Evolutionary conservation across 108 stramenopile genomes (phyloP).

Genomic region (Chaetoceros tenuissimus): DNA sequence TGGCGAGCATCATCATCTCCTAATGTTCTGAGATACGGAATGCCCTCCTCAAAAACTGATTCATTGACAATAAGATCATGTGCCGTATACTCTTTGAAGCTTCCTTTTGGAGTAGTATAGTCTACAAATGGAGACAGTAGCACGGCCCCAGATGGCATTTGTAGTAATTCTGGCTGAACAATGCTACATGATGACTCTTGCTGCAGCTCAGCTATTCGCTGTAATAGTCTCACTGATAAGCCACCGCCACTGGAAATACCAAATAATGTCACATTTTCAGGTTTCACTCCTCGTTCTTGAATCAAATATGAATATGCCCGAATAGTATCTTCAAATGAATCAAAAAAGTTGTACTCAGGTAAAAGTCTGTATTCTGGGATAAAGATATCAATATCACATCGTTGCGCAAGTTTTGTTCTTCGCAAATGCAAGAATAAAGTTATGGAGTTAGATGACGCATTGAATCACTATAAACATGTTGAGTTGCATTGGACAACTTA

Average conservation of each 20-base stretch:
- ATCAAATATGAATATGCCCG: constrained; percentile 46
- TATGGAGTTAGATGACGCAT: too few species aligned
- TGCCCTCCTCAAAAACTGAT: constrained; percentile 34
- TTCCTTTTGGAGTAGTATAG: constrained; percentile 51
- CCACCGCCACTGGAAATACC: constrained; percentile 69
- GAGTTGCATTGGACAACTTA: too few species aligned
- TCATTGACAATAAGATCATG: constrained; percentile 77
- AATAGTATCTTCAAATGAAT: constrained; percentile 57
- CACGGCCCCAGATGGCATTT: constrained; percentile 47
- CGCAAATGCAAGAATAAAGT: too few species aligned
- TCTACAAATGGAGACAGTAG: constrained; percentile 74
- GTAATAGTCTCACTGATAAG: constrained; percentile 48
- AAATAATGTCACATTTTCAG: constrained; percentile 45
- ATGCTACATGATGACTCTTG: not conserved
- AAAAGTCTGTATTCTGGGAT: constrained; percentile 50
- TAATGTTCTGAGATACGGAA: constrained; percentile 26
- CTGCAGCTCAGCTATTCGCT: constrained; percentile 36
- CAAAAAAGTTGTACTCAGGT: constrained; percentile 54
- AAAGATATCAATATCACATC: constrained; percentile 56
- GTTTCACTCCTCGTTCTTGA: constrained; percentile 24
- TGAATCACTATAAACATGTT: too few species aligned
- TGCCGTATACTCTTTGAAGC: constrained; percentile 45
- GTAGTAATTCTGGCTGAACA: not conserved
- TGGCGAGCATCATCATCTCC: constrained; percentile 30
- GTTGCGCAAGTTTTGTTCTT: not conserved